These are phyloP conservation scores for Zygoascus meyerae DNA, from an alignment of 1,139 yeast species.

Conservation along the genomic window DNA sequence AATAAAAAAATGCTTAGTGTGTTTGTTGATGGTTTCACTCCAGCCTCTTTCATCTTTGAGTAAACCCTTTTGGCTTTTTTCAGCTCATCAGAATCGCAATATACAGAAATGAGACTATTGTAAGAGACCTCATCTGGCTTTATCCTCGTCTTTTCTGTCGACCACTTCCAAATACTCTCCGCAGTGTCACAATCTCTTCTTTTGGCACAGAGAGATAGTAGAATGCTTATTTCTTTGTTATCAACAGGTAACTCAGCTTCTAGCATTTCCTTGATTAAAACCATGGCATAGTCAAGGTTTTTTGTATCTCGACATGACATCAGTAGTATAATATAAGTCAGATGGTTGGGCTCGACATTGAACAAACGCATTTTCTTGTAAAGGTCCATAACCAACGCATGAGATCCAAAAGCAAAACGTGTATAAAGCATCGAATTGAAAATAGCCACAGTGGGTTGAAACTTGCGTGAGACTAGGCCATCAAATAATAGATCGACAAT, in stretches of 20 bases:
- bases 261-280: slow-evolving; percentile 27
- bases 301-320: slow-evolving; percentile 27
- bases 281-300: slow-evolving; percentile 31
- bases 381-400: slow-evolving; percentile 40
- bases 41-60: slow-evolving; percentile 18
- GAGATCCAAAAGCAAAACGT: slow-evolving; percentile 43
- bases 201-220: slow-evolving; percentile 30
- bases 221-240: slow-evolving; percentile 23
- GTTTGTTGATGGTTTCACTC: slow-evolving; percentile 19
- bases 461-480: slow-evolving; percentile 41
- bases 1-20: slow-evolving; percentile 4
- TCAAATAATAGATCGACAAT: slow-evolving; percentile 50
- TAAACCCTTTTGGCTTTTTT: slow-evolving; percentile 21
- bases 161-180: slow-evolving; percentile 28
- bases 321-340: slow-evolving; percentile 27
- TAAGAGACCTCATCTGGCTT: slow-evolving; percentile 26
- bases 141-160: slow-evolving; percentile 17
- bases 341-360: slow-evolving; percentile 32
- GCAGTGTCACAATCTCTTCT: slow-evolving; percentile 29
- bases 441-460: slow-evolving; percentile 46
- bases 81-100: slow-evolving; percentile 19
- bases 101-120: slow-evolving; percentile 26
- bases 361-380: slow-evolving; percentile 39
- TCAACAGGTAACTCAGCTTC: slow-evolving; percentile 24
- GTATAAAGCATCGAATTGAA: slow-evolving; percentile 43